Base-by-base conservation (phyloP, 2,329 filamentous ascomycete genomes). In the Epichloe uncinata region DNA sequence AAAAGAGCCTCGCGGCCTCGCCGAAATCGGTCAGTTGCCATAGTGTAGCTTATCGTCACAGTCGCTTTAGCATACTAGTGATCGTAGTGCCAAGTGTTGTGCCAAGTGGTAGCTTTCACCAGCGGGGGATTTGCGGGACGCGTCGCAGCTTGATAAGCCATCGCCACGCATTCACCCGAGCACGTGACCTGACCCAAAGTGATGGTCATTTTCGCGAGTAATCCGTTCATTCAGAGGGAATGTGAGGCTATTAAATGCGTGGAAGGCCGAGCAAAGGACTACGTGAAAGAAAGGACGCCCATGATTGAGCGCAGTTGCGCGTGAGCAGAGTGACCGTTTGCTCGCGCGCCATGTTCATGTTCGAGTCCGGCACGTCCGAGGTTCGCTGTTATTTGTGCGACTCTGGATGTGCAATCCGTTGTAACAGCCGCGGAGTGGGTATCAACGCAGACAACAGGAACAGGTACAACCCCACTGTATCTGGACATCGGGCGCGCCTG, bases 1-100 rank as follows among this genome's bases (percentile, higher is more conserved):
- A 70, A 59, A 13, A 74, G 56, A 26, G 66, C 62, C 44, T 66
- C 61, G 9, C 69, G 66, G 26, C 69, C 69, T 36, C 57, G 61
- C 38, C 58, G 55, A 42, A 70, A 65, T 67, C 68, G 71, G 9
- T 45, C 43, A 52, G 59, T 65, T 37, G 67, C 59, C 69, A 73
- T 72, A 26, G 44, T 54, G 45, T 35, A 37, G 42, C 35, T 22
- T n/a, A 11, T 30, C n/a, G 13, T 40, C 44, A 36, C 20, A 34
- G 35, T 22, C 33, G n/a, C 22, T n/a, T 34, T 18, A 20, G 12
- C n/a, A 34, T 34, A 20, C 15, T 15, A 37, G 20, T 18, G 9
- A 4, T 20, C 33, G 20, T 30, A 30, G 26, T 30, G 8, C 26
- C 26, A 42, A 34, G 9, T 4, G 40, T 35, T 11, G n/a, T 34